Base-by-base conservation (phyloP, 306 rosid species). In the Abrus pulchellus region DNA sequence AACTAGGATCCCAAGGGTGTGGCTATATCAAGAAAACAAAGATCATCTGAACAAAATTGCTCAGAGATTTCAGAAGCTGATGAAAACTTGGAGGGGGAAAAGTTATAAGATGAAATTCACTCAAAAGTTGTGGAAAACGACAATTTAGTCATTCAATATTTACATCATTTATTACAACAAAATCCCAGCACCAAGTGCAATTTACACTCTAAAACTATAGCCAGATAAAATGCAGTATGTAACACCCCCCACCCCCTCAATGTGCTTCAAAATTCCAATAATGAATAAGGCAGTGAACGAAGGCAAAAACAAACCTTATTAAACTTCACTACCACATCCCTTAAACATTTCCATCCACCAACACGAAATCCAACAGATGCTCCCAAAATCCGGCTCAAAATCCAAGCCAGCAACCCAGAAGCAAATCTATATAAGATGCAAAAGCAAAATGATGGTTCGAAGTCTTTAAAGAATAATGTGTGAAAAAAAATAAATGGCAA, bases 291-390 rank as follows among this genome's bases (percentile, higher is more conserved):
- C 27, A 48, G 81, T 12, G 49, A 75, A 64, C 48, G 11, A 82
- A 85, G 84, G 61, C 61, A 64, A 67, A 74, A 76, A 48, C 62
- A 68, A 76, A 96, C 99, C 99, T 93, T 96, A 69, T 87, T 89
- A 66, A 96, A 96, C 91, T 91, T 93, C 91, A 96, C 92, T 61
- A 88, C 91, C 29, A 96, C 89, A 34, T 96, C 99, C 78, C 92
- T 90, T 57, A 93, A 81, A 84, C 96, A 93, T 77, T 93, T 93
- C 98, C 98, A 96, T 76, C 99, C 98, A 64, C 97, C 94, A 75
- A 96, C 85, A 61, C 94, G 97, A 83, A 96, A 96, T 74, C 88
- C 85, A 60, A 96, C 94, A 49, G 97, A 89, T 72, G 97, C 98
- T 82, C 98, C 97, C 86, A 93, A 81, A 82, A 86, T 81, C 79